Base-by-base conservation (phyloP, 768 basidiomycete species). In the Rhizopogon vinicolor region DNA sequence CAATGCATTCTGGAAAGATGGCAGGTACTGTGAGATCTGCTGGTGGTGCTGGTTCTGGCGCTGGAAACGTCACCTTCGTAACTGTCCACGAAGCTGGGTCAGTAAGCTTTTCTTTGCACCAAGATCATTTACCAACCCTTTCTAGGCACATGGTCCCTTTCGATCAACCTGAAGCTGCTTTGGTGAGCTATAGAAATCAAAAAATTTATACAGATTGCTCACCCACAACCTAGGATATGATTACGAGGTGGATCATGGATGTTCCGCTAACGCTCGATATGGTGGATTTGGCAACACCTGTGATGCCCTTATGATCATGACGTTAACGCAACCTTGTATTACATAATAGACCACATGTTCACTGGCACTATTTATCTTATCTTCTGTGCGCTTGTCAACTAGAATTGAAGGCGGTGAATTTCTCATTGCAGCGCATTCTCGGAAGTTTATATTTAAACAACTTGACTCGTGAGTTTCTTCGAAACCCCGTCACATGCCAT, bases 41-140 rank as follows among this genome's bases (percentile, higher is more conserved):
- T 3, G 89, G 86, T 43, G 83, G 85, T 3, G 75, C 73, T 16
- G 81, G 81, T 3, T 78, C 75, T 56, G 78, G 80, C 12, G 88
- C 89, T 4, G 92, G 93, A n/a, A 93, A 92, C 61, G 75, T 93
- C 48, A 91, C 92, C 0, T 94, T 89, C 58, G 88, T 92, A 10
- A 78, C 78, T 41, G 78, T 96, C 33, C 74, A 81, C 61, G 86
- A 89, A 62, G 91, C 93, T 28, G 94, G 94, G 80, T 93, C 70
- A 60, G 85, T 71, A 7, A 29, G 19, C n/a, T 16, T 44, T 43
- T 5, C 13, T 53, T 50, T 44, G 2, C 28, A 25, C 52, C 22
- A 43, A 28, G 51, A 43, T 39, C 18, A 50, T 42, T n/a, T 46
- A 42, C 52, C 54, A 29, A n/a, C 44, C 53, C 44, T 58, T 57